phyloP scores from a whole-genome alignment of 345 rosid species.

The Pistacia vera region DNA sequence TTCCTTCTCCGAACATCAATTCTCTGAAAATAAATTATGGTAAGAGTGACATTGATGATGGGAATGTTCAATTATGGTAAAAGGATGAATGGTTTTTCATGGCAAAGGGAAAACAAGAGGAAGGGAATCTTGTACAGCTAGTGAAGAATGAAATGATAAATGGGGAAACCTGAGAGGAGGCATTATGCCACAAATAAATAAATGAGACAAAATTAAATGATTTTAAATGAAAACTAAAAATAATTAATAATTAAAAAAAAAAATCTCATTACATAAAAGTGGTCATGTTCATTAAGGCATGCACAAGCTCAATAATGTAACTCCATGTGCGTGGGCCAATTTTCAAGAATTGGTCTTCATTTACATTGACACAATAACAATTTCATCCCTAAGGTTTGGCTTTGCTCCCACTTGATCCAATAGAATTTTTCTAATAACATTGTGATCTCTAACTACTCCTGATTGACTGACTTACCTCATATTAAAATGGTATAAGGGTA shows the following conservation, averaged over 20 bases:
- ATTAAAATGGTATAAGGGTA: too few relatives aligned
- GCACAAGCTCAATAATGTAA: conserved; percentile 8
- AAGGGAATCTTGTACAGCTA: not conserved
- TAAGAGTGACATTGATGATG: too few relatives aligned
- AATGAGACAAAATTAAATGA: not conserved
- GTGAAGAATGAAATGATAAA: not conserved
- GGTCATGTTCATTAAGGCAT: not conserved
- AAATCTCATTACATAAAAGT: not conserved
- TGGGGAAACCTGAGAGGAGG: not conserved
- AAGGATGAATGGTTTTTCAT: too few relatives aligned
- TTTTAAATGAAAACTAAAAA: not conserved
- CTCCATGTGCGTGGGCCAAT: conserved; percentile 24
- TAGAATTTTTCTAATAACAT: too few relatives aligned
- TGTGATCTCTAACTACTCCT: too few relatives aligned
- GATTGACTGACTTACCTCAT: too few relatives aligned
- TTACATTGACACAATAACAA: too few relatives aligned
- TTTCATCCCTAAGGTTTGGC: too few relatives aligned
- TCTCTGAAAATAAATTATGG: too few relatives aligned
- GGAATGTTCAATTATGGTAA: too few relatives aligned
- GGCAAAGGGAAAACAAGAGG: not conserved
- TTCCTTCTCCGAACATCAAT: too few relatives aligned
- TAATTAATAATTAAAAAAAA: not conserved
- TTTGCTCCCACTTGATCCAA: too few relatives aligned
- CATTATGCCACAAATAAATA: not conserved
- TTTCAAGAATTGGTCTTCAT: not conserved